phyloP scores from a whole-genome alignment of 306 rosid genomes.

The Acacia crassicarpa region DNA sequence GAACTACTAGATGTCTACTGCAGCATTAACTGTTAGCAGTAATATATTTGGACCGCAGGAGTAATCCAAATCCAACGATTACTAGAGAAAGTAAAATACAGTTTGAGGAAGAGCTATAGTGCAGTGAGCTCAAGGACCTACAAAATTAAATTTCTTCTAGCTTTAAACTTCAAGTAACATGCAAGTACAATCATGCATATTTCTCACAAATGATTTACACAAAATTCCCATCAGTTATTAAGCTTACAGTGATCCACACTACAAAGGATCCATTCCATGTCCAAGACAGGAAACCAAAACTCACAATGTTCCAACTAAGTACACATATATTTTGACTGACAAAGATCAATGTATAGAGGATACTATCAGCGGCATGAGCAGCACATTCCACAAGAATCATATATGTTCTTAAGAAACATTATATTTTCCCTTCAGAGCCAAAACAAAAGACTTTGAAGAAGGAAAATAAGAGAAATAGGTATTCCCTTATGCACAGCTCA shows the following conservation, averaged over 20 bases:
- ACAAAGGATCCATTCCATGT: not conserved
- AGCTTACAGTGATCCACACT: not conserved
- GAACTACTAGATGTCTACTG: too few species aligned
- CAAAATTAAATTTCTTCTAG: not conserved
- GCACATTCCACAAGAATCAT: not conserved
- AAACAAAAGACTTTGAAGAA: not conserved
- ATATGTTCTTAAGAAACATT: not conserved
- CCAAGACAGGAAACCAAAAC: not conserved
- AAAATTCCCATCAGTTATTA: not conserved
- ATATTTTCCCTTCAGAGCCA: not conserved
- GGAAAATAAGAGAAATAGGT: constrained; percentile 12
- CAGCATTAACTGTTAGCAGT: too few species aligned
- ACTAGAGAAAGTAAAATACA: not conserved
- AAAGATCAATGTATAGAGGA: not conserved
- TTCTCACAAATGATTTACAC: not conserved
- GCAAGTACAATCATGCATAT: not conserved
- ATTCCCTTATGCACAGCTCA: constrained; percentile 9
- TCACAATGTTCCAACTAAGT: not conserved
- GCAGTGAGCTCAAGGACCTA: not conserved
- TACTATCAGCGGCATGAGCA: not conserved
- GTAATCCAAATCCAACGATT: not conserved
- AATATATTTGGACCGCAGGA: not conserved
- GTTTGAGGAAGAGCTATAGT: not conserved
- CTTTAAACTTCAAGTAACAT: not conserved
- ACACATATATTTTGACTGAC: not conserved